Percentiles rank a stretch among this genome's conserved stretches.
phyloP scores from a whole-genome alignment of 2,329 filamentous ascomycete species.

The Talaromyces funiculosus region DNA sequence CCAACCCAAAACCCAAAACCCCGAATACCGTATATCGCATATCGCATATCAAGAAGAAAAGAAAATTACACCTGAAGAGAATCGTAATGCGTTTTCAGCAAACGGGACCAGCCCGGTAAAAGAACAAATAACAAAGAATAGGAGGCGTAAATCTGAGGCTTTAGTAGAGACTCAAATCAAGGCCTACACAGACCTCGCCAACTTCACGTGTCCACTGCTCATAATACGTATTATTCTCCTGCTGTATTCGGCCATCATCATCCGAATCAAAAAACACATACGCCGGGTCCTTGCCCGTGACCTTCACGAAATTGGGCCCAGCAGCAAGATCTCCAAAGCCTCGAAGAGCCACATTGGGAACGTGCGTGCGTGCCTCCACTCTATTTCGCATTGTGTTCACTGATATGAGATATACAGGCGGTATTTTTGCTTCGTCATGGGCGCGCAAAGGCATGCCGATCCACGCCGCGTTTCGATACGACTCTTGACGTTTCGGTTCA shows the following conservation, averaged over 20 bases:
- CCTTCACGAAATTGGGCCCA: conserved; percentile 19
- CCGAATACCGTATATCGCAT: not conserved
- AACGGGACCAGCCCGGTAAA: conserved; percentile 2
- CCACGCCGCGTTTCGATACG: conserved; percentile 35
- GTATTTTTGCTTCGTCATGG: conserved; percentile 26
- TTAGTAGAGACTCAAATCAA: conserved; percentile 29
- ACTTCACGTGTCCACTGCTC: conserved; percentile 33
- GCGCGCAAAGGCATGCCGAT: conserved; percentile 31
- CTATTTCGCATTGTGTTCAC: conserved; percentile 32
- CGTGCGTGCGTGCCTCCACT: conserved; percentile 34
- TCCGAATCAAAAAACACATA: conserved; percentile 40
- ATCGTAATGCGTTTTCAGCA: not conserved
- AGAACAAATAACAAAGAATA: not conserved
- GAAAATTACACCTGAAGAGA: not conserved
- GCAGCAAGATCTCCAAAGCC: conserved; percentile 30
- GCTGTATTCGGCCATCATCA: conserved; percentile 27
- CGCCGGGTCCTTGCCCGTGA: conserved; percentile 22
- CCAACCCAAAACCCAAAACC: not conserved
- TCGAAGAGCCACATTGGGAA: conserved; percentile 29
- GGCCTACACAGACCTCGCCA: conserved; percentile 31
- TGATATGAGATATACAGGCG: conserved; percentile 34
- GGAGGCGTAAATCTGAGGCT: not conserved
- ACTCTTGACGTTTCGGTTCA: conserved; percentile 29
- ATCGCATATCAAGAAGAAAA: not conserved
- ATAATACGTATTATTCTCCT: conserved; percentile 31